These are phyloP conservation scores for Boechera stricta DNA, from an alignment of 345 rosid genomes.

Conservation along the genomic window DNA sequence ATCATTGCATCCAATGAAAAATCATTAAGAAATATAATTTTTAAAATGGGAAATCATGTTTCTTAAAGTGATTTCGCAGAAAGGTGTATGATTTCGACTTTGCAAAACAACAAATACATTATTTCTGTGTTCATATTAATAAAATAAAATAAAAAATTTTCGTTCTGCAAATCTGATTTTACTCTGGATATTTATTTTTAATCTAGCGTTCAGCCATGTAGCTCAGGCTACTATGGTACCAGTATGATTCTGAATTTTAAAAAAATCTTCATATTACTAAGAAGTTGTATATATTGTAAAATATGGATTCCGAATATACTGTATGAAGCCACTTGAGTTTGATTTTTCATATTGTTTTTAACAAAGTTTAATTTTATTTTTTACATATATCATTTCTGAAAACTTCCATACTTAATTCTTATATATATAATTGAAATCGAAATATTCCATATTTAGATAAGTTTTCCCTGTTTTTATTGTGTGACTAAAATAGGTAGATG, in stretches of 20 bases:
- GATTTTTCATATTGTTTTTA: background rate
- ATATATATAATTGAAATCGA: background rate
- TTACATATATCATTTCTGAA: slow-evolving; percentile 11
- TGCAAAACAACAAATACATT: background rate
- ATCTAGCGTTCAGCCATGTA: background rate
- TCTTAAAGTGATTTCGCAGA: background rate
- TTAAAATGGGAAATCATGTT: background rate
- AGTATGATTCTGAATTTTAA: background rate
- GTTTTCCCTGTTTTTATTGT: background rate
- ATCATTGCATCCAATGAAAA: background rate
- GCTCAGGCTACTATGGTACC: slow-evolving; percentile 12
- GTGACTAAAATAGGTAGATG: slow-evolving; percentile 1
- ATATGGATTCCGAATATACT: background rate
- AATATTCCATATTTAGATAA: background rate
- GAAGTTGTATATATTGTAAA: background rate
- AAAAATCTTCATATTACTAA: background rate
- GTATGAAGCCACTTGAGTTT: slow-evolving; percentile 15
- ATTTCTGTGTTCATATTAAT: background rate
- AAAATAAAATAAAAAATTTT: background rate
- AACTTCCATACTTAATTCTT: background rate
- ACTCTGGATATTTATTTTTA: background rate
- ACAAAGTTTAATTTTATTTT: background rate
- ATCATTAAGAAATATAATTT: background rate
- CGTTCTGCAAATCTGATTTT: background rate
- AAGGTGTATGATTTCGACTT: background rate